These are phyloP conservation scores for Acanthamoeba triangularis DNA, from an alignment of 208 protist genomes.

Conservation along the genomic window DNA sequence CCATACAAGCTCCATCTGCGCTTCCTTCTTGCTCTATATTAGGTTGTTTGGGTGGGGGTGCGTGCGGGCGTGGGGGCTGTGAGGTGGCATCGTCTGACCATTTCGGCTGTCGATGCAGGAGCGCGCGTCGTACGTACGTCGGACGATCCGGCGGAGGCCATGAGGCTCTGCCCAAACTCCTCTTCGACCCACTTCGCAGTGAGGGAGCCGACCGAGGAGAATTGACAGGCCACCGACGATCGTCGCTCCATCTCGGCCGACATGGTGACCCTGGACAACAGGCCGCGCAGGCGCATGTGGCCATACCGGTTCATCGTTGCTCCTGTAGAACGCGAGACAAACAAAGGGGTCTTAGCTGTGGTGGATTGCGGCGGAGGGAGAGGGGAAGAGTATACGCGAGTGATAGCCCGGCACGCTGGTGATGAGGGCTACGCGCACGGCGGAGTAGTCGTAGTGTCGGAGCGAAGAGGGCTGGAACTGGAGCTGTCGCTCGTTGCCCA, in stretches of 20 bases:
- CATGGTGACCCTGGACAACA: not conserved
- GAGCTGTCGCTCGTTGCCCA: slow-evolving; percentile 49
- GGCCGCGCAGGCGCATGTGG: slow-evolving; percentile 29
- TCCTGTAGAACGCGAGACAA: not conserved
- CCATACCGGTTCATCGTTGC: not conserved
- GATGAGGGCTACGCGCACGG: slow-evolving; percentile 27
- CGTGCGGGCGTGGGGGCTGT: no score
- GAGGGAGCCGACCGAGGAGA: slow-evolving; percentile 59
- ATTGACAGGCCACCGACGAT: slow-evolving; percentile 19
- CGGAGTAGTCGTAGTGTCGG: slow-evolving; percentile 22
- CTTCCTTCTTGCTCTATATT: not conserved
- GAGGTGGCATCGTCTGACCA: not conserved
- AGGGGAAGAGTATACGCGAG: not conserved
- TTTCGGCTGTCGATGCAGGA: not conserved
- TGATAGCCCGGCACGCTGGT: slow-evolving; percentile 61
- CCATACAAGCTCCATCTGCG: slow-evolving; percentile 30
- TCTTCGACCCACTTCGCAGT: not conserved
- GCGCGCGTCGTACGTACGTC: not conserved
- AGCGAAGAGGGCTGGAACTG: not conserved
- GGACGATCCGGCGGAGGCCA: not conserved
- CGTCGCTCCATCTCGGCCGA: not conserved
- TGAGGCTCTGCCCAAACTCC: slow-evolving; percentile 4
- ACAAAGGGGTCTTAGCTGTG: not conserved
- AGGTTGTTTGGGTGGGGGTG: not conserved
- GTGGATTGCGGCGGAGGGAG: no score